Conservation (phyloP, 2,329 filamentous ascomycete genomes). For the Aspergillus aculeatinus region DNA sequence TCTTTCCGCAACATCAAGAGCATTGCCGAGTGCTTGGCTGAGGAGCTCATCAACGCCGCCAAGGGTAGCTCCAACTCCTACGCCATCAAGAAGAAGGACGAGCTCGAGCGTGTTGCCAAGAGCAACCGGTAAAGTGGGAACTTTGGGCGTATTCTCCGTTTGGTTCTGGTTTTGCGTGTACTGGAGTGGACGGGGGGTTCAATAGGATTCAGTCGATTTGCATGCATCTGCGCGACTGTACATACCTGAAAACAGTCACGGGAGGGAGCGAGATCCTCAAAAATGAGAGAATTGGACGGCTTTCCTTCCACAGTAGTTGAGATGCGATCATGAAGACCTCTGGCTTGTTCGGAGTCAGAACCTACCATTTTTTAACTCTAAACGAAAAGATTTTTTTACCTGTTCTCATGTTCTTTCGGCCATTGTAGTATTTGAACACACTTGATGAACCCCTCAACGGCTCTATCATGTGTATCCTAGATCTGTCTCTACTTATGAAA, state of each 20-base stretch:
- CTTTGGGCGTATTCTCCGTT: slow-evolving; percentile 41
- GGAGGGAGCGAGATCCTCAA: slow-evolving; percentile 38
- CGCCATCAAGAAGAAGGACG: slow-evolving; percentile 99
- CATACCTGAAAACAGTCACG: slow-evolving; percentile 39
- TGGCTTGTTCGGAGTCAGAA: slow-evolving; percentile 21
- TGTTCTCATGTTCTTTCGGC: slow-evolving; percentile 3
- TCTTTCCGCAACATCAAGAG: slow-evolving; percentile 99
- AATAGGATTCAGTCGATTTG: slow-evolving; percentile 43
- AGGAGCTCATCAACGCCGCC: slow-evolving; percentile 99
- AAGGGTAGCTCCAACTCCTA: slow-evolving; percentile 99
- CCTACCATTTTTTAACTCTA: slow-evolving; percentile 27
- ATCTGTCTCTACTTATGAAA: no score
- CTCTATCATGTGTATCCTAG: no score
- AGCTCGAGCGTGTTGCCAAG: slow-evolving; percentile 99
- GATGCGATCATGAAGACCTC: slow-evolving; percentile 44
- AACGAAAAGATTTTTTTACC: slow-evolving; percentile 23
- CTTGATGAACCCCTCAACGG: no score
- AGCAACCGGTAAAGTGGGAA: slow-evolving; percentile 88
- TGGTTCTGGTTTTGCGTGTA: slow-evolving; percentile 41
- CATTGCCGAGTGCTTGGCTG: slow-evolving; percentile 98
- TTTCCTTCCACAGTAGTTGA: slow-evolving; percentile 43
- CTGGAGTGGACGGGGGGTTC: slow-evolving; percentile 44
- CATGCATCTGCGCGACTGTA: slow-evolving; percentile 44
- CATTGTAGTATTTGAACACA: background rate
- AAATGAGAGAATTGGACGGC: slow-evolving; percentile 40